These are phyloP conservation scores for Macrolepiota albuminosa DNA, from an alignment of 768 basidiomycete species.

Conservation along the genomic window DNA sequence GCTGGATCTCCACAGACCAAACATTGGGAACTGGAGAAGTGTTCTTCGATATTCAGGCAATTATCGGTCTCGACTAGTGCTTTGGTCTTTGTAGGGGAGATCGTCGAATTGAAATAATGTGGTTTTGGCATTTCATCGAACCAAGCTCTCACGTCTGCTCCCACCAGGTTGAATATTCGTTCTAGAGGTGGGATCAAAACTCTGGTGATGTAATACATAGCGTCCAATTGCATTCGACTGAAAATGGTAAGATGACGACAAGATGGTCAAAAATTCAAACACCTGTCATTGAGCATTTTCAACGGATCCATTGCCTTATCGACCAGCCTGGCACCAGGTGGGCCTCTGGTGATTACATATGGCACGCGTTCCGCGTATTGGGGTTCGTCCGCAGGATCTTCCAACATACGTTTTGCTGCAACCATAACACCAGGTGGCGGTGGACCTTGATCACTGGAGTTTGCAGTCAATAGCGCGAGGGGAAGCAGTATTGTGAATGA, in stretches of 20 bases:
- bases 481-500: conserved; percentile 5
- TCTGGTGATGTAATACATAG: conserved; percentile 80
- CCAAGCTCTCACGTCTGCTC: conserved; percentile 85
- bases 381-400: conserved; percentile 78
- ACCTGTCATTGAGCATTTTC: conserved; percentile 65
- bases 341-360: conserved; percentile 76
- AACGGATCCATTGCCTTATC: conserved; percentile 74
- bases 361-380: conserved; percentile 94
- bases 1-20: conserved; percentile 59
- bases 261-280: conserved; percentile 9
- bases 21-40: conserved; percentile 70
- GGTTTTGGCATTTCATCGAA: conserved; percentile 80
- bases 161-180: conserved; percentile 86
- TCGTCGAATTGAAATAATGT: conserved; percentile 27
- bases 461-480: neutral
- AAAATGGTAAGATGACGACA: neutral
- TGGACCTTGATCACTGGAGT: conserved; percentile 65
- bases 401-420: conserved; percentile 66
- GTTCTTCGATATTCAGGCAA: conserved; percentile 61
- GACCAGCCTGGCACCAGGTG: conserved; percentile 59
- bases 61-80: conserved; percentile 25
- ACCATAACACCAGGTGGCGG: conserved; percentile 93
- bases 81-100: conserved; percentile 21
- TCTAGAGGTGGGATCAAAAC: conserved; percentile 89
- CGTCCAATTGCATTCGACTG: conserved; percentile 77